Percentiles rank a stretch among this genome's conserved stretches.
Evolutionary conservation across 495 filamentous ascomycete species (phyloP).

Genomic region (Jackrogersella multiformis): DNA sequence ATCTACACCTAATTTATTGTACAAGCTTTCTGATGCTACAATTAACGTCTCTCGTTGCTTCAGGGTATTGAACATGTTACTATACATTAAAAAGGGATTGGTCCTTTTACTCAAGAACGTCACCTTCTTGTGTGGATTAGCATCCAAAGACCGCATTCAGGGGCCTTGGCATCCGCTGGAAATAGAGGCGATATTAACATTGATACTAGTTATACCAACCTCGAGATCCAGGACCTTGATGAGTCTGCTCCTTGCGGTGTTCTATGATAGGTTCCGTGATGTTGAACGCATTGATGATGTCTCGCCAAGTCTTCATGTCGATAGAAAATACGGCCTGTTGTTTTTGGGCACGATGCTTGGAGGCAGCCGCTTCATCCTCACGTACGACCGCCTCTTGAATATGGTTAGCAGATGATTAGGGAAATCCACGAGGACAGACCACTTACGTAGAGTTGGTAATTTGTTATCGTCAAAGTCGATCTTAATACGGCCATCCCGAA

Average conservation of each 20-base stretch:
- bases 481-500: constrained; percentile 81
- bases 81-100: not conserved
- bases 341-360: constrained; percentile 62
- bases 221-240: constrained; percentile 62
- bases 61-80: not conserved
- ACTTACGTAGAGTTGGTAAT: constrained; percentile 78
- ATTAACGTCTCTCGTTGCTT: not conserved
- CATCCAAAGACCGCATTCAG: not conserved
- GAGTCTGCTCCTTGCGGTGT: constrained; percentile 72
- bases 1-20: constrained; percentile 4
- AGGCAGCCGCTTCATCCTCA: constrained; percentile 36
- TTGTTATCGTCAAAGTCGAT: constrained; percentile 69
- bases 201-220: constrained; percentile 81
- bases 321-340: constrained; percentile 87
- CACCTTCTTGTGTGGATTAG: not conserved
- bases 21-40: not conserved
- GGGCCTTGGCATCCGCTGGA: not conserved
- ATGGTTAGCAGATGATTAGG: constrained; percentile 22
- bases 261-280: constrained; percentile 83
- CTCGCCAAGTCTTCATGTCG: constrained; percentile 82
- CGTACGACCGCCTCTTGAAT: constrained; percentile 36
- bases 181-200: not conserved
- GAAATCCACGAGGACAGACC: not conserved
- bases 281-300: constrained; percentile 75
- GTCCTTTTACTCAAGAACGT: too few relatives aligned